A percentile compares a stretch with the other conserved stretches of the same genome.
phyloP scores from a whole-genome alignment of 768 basidiomycete genomes.

The Sutorius australiensis region DNA sequence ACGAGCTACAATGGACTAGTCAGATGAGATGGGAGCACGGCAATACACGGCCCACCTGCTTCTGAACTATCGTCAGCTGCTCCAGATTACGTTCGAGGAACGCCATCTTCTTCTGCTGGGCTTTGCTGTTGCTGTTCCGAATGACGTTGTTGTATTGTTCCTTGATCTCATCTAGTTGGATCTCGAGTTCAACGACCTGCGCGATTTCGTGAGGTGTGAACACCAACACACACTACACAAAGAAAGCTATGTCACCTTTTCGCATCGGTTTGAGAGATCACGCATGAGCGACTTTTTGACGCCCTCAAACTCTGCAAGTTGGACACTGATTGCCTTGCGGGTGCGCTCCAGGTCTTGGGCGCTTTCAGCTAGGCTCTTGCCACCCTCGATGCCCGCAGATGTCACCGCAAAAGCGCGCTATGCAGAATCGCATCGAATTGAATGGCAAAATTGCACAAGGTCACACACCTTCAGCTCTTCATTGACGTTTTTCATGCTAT shows the following conservation, averaged over 20 bases:
- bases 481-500: slow-evolving; percentile 92
- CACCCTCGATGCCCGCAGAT: slow-evolving; percentile 94
- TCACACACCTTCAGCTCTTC: slow-evolving; percentile 89
- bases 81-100: slow-evolving; percentile 97
- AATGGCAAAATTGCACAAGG: slow-evolving; percentile 2
- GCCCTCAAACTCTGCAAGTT: slow-evolving; percentile 96
- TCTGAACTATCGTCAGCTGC: slow-evolving; percentile 92
- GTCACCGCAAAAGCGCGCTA: slow-evolving; percentile 97
- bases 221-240: slow-evolving; percentile 9
- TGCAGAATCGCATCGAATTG: not conserved
- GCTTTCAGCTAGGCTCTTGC: slow-evolving; percentile 94
- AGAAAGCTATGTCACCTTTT: slow-evolving; percentile 64
- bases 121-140: slow-evolving; percentile 96
- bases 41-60: slow-evolving; percentile 60
- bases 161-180: slow-evolving; percentile 96
- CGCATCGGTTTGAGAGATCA: slow-evolving; percentile 98
- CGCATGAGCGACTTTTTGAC: slow-evolving; percentile 99
- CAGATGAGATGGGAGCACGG: not conserved
- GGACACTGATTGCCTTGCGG: slow-evolving; percentile 95
- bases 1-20: slow-evolving; percentile 64
- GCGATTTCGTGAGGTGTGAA: slow-evolving; percentile 15
- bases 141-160: slow-evolving; percentile 99
- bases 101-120: slow-evolving; percentile 99
- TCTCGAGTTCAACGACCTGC: slow-evolving; percentile 97
- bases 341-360: slow-evolving; percentile 96